These are phyloP conservation scores for Neurospora sp. DNA, from an alignment of 495 filamentous ascomycete species.

Conservation along the genomic window DNA sequence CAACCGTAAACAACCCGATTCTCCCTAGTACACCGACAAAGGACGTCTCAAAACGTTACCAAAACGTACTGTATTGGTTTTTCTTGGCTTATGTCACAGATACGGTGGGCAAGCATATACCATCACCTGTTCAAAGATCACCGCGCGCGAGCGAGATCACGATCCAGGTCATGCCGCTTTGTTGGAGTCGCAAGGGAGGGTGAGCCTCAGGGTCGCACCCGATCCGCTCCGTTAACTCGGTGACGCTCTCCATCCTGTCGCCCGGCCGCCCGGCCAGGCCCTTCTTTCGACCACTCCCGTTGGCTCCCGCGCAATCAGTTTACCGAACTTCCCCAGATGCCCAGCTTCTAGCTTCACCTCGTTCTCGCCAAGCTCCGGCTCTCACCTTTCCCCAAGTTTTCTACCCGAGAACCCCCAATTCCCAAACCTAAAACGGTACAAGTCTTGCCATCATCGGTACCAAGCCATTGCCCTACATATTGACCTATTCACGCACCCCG, in stretches of 20 bases:
- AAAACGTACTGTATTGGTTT: not conserved
- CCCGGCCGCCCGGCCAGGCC: not conserved
- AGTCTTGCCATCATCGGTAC: not conserved
- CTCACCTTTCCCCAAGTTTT: not conserved
- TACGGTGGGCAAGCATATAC: not conserved
- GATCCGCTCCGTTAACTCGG: not conserved
- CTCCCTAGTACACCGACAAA: not conserved
- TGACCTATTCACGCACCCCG: not conserved
- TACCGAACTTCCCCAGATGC: not conserved
- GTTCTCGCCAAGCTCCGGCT: not conserved
- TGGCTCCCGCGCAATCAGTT: not conserved
- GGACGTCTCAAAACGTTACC: not conserved
- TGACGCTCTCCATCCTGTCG: not conserved
- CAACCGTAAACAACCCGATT: not conserved
- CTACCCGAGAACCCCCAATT: not conserved
- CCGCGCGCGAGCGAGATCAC: not conserved
- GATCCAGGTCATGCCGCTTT: not conserved
- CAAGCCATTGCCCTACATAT: not conserved
- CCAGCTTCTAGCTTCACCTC: not conserved
- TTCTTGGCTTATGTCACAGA: not conserved
- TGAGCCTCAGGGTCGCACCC: not conserved
- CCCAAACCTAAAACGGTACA: not conserved
- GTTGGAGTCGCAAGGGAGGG: not conserved
- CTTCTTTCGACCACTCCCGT: not conserved
- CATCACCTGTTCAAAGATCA: not conserved